Evolutionary conservation across 1,139 yeast species (phyloP).

Genomic region (Meyerozyma sp.): DNA sequence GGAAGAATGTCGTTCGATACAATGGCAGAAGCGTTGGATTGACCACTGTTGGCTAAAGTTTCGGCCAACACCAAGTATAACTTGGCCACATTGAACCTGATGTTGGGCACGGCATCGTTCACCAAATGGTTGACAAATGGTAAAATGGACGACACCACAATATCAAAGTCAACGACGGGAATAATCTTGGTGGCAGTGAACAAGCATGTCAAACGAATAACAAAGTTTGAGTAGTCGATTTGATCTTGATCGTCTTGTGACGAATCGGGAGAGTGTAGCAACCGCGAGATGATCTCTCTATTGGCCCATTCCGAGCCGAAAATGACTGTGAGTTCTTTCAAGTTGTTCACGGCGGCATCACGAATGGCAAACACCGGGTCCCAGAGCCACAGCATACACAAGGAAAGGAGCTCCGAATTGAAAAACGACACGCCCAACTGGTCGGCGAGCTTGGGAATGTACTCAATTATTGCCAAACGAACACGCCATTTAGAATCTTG

Average conservation of each 20-base stretch:
- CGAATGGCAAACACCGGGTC: slow-evolving; percentile 95
- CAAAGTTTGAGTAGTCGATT: slow-evolving; percentile 60
- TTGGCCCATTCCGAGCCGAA: slow-evolving; percentile 96
- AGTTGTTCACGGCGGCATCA: slow-evolving; percentile 88
- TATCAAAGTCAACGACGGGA: slow-evolving; percentile 56
- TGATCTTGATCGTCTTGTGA: slow-evolving; percentile 27
- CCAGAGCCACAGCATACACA: slow-evolving; percentile 97
- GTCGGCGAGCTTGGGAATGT: slow-evolving; percentile 92
- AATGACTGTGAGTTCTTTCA: slow-evolving; percentile 72
- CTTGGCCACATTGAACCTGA: slow-evolving; percentile 91
- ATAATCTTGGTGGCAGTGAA: slow-evolving; percentile 80
- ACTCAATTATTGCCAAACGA: slow-evolving; percentile 92
- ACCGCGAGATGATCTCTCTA: slow-evolving; percentile 71
- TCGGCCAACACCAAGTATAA: slow-evolving; percentile 61
- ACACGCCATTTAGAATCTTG: slow-evolving; percentile 98
- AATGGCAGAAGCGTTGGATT: slow-evolving; percentile 13
- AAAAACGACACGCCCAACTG: slow-evolving; percentile 92
- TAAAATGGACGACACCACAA: slow-evolving; percentile 59
- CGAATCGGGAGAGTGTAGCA: slow-evolving; percentile 37
- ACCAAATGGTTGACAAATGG: slow-evolving; percentile 74
- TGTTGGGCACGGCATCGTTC: slow-evolving; percentile 85
- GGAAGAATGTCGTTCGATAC: slow-evolving; percentile 44
- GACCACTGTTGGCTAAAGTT: slow-evolving; percentile 32
- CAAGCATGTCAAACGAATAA: slow-evolving; percentile 86
- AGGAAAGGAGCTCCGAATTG: slow-evolving; percentile 82